Base-by-base conservation (phyloP, 768 basidiomycete species). In the Russula ochroleuca region DNA sequence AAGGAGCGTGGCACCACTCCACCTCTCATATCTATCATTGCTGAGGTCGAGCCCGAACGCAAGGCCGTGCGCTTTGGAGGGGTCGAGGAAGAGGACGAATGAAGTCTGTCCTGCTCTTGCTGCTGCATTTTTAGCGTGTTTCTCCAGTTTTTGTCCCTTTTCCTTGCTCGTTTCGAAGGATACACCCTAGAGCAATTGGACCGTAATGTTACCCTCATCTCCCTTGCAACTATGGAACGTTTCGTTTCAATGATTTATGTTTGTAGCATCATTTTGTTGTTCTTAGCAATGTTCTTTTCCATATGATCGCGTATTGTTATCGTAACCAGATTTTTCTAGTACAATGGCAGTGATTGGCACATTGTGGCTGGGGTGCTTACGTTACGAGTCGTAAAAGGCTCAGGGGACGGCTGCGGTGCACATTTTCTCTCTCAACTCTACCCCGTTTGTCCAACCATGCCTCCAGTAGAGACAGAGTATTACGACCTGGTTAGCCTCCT, bases 381-480 rank as follows among this genome's bases (percentile, higher is more conserved):
- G 62, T 59, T 59, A 54, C 52, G 21, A 2, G 48, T 49, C 48
- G 2, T 6, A 25, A 21, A 57, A 6, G 19, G 3, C 10, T 31
- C 2, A 21, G 28, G 47, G 8, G 52, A 47, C 9, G n/a, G 35
- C 52, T 61, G 45, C 41, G 55, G 28, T 8, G 5, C 15, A 8
- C 19, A 43, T 3, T 7, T 43, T n/a, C 43, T 11, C 43, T 43
- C 43, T 19, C n/a, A n/a, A 4, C 43, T 33, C 38, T 5, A 35
- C 5, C 9, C 1, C 11, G 17, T 45, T 7, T 3, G 9, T 40
- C 21, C 47, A n/a, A 56, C 33, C 33, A 92, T 92, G 90, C 80
- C 87, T n/a, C 91, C 91, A n/a, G 84, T 92, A 21, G 92, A 94
- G 72, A 92, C 90, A 14, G 88, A 88, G 72, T 94, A 91, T 74